A percentile compares a stretch with the other conserved stretches of the same genome.
Evolutionary conservation across 2,329 filamentous ascomycete species (phyloP).

Genomic region (Sclerotinia spermophila): DNA sequence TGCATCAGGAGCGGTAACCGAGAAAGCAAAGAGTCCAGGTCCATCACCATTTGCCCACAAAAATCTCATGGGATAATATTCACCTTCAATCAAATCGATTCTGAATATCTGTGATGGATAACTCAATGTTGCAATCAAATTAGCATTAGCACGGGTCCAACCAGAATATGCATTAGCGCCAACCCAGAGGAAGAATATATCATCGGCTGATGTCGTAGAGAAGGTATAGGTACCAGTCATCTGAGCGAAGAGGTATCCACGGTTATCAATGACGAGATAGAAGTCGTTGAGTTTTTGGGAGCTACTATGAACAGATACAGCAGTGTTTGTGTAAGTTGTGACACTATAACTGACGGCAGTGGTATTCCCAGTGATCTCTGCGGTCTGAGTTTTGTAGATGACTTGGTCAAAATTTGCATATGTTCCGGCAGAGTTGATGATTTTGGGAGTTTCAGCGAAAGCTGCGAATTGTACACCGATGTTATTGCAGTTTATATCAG

Average conservation of each 20-base stretch:
- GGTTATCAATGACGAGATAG: neutral
- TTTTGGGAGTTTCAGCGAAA: neutral
- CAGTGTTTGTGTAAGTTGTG: neutral
- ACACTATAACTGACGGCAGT: neutral
- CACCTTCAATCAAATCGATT: neutral
- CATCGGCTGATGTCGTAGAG: neutral
- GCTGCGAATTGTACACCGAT: neutral
- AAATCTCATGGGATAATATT: neutral
- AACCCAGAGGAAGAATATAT: neutral
- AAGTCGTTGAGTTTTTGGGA: neutral
- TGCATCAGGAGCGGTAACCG: neutral
- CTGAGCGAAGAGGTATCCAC: neutral
- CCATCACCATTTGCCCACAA: neutral
- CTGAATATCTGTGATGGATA: neutral
- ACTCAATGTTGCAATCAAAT: neutral
- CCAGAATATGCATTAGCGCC: neutral
- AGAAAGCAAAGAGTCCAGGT: neutral
- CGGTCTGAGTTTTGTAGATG: neutral
- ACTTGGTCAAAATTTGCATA: neutral
- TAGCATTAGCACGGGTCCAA: neutral
- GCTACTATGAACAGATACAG: neutral
- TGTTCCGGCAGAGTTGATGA: neutral
- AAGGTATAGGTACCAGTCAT: neutral
- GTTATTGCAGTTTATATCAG: neutral
- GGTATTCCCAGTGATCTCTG: neutral